Conservation (phyloP, 805 yeast genomes). For the Wickerhamiella allomyrinae region DNA sequence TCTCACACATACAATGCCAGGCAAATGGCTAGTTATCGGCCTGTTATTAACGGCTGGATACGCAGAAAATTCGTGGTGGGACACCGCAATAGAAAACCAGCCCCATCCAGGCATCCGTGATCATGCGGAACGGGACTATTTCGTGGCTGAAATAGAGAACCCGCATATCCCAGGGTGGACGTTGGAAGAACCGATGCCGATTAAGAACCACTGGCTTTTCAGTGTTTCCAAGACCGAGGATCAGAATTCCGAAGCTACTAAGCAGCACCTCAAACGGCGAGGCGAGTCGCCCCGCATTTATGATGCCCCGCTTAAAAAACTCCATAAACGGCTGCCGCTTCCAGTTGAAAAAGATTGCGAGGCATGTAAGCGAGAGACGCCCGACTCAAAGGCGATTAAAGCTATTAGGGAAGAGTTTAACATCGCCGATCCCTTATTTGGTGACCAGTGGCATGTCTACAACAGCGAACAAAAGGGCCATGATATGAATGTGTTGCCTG, state of each 20-base stretch:
- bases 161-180: slow-evolving; percentile 11
- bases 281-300: slow-evolving; percentile 1
- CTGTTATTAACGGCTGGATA: slow-evolving; percentile 1
- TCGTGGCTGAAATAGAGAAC: slow-evolving; percentile 13
- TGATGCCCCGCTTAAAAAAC: not conserved
- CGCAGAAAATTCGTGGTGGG: slow-evolving; percentile 10
- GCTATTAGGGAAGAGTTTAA: slow-evolving; percentile 34
- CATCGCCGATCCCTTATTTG: slow-evolving; percentile 74
- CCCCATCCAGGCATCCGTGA: slow-evolving; percentile 16
- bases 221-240: slow-evolving; percentile 6
- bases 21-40: not conserved
- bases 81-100: slow-evolving; percentile 9
- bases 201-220: slow-evolving; percentile 18
- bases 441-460: slow-evolving; percentile 81
- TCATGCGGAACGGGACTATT: slow-evolving; percentile 10
- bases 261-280: not conserved
- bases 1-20: too few relatives aligned
- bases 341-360: slow-evolving; percentile 2
- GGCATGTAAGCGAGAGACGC: not conserved
- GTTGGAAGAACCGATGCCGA: slow-evolving; percentile 19
- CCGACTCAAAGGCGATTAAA: not conserved
- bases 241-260: too few relatives aligned
- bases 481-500: slow-evolving; percentile 74
- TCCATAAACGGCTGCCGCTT: slow-evolving; percentile 11
- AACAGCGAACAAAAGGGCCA: slow-evolving; percentile 61